Evolutionary conservation across 2,329 filamentous ascomycete genomes (phyloP), one percentile per base, ranked within the genome.

Genomic region (Colletotrichum limetticola): DNA sequence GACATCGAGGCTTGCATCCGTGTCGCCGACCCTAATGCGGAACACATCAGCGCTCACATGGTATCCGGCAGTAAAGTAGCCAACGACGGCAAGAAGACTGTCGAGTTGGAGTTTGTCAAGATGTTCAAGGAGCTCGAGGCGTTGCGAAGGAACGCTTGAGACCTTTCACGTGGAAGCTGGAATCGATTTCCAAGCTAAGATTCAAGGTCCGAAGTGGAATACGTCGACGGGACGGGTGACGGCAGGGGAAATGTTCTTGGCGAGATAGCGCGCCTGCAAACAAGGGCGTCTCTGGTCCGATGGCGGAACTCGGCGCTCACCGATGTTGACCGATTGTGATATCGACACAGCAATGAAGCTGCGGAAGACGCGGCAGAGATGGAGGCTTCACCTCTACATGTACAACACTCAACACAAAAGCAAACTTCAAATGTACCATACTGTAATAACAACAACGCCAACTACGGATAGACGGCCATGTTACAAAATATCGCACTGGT

Each of bases 1-100:
- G 81, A 86, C 2, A 76, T 93, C n/a, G 83, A 86, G 77, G 80
- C 82, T 0, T 93, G 91, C 78, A 82, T 93, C 42, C 74, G 80
- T 3, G 78, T 91, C 8, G 89, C 87, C 1, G 88, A 93, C 75
- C 88, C 88, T 0, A 76, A 78, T 6, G 87, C 89, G 16, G 82
- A 84, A 75, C 66, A 76, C 1, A 72, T 83, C 35, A 79, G 76
- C 4, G 46, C 55, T 16, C 71, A 77, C 9, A 74, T 26, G 73
- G 74, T 32, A 30, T 35, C 53, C 32, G n/a, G 52, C 61, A 65
- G 22, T 53, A 60, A 3, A 22, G 32, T 32, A 37, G 37, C 75
- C 55, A 8, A n/a, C 9, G 53, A 52, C 37, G 55, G 71, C 22
- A 61, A 61, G 57, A 60, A 56, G 35, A 61, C 76, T 46, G 69